Conservation (phyloP, 495 filamentous ascomycete genomes). For the Tuber aestivum region DNA sequence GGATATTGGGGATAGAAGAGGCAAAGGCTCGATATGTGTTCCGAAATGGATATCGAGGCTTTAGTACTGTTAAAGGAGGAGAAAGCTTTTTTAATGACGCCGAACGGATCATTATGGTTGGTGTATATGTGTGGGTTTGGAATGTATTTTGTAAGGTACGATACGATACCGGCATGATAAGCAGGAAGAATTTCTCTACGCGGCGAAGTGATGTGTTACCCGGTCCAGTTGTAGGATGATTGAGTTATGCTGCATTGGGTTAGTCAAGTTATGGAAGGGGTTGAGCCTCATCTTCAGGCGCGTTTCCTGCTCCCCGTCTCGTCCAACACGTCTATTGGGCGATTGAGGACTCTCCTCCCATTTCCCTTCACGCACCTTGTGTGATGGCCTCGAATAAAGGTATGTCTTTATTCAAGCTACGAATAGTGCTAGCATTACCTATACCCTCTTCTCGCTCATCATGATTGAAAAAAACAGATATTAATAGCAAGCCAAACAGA, state of each 20-base stretch:
- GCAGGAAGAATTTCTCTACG: background rate
- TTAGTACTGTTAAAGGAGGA: slow-evolving; percentile 12
- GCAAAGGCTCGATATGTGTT: slow-evolving; percentile 13
- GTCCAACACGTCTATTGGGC: background rate
- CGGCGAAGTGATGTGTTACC: background rate
- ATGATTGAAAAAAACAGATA: too few relatives aligned
- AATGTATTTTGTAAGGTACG: background rate
- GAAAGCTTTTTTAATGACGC: slow-evolving; percentile 13
- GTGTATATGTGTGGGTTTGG: background rate
- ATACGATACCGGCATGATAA: too few relatives aligned
- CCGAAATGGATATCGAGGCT: slow-evolving; percentile 1
- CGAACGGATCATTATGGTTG: slow-evolving; percentile 25
- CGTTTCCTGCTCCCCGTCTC: background rate
- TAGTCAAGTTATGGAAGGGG: too few relatives aligned
- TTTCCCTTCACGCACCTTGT: background rate
- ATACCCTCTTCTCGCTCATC: background rate
- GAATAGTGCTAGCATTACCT: background rate
- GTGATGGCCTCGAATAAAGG: slow-evolving; percentile 31
- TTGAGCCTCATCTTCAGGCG: background rate
- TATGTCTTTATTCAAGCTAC: slow-evolving; percentile 6
- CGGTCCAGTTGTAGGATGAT: too few relatives aligned
- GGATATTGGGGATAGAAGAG: slow-evolving; percentile 15
- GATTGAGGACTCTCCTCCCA: background rate
- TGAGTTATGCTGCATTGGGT: background rate
- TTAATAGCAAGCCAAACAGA: slow-evolving; percentile 20